Percentiles rank a stretch among this genome's conserved stretches.
Conservation (phyloP, 1,284 basidiomycete species). For the Binderoboletus segoi region DNA sequence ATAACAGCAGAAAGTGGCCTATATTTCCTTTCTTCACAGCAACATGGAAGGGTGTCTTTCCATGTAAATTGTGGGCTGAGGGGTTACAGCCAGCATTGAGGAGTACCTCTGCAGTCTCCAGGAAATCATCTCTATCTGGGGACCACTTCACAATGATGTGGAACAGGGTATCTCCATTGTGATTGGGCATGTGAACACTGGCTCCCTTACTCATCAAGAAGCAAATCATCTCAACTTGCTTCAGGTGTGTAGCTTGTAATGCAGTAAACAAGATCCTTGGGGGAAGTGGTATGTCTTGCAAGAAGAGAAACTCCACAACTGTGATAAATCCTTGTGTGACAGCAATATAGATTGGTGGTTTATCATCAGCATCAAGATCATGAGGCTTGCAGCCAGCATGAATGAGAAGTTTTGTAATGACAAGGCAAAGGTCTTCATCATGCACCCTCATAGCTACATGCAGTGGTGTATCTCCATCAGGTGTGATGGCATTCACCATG, state of each 20-base stretch:
- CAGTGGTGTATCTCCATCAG: neutral
- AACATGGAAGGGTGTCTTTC: neutral
- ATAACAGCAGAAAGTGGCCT: neutral
- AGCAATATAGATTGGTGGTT: neutral
- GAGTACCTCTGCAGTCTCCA: neutral
- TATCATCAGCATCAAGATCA: neutral
- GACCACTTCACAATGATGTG: neutral
- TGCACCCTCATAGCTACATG: neutral
- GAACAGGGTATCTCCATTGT: neutral
- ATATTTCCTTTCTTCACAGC: neutral
- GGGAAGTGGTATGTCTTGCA: neutral
- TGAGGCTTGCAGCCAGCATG: neutral
- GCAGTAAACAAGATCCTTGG: conserved; percentile 2
- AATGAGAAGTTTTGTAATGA: neutral
- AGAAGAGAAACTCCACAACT: neutral
- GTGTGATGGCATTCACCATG: neutral
- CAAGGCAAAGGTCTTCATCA: neutral
- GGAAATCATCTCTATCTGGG: too few species aligned
- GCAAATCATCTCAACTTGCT: neutral
- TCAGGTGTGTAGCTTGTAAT: neutral
- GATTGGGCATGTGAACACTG: neutral
- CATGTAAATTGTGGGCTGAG: neutral
- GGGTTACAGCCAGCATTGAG: neutral
- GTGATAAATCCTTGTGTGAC: neutral
- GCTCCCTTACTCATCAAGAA: neutral